Percentiles rank a stretch among this genome's conserved stretches.
phyloP scores from a whole-genome alignment of 179 eudicot genomes.

The Camellia oleifera region DNA sequence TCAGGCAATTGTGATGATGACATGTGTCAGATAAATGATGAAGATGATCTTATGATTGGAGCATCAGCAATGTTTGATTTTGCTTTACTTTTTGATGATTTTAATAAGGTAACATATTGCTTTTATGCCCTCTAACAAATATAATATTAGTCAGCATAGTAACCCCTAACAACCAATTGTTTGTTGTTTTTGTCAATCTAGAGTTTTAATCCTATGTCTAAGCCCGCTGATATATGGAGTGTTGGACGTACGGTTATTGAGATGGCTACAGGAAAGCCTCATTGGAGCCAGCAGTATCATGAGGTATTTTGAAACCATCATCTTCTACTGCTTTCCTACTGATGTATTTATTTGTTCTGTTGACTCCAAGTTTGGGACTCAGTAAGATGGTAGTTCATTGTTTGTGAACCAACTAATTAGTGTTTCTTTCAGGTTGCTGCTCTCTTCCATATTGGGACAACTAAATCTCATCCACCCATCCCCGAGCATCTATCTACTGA shows the following conservation, averaged over 20 bases:
- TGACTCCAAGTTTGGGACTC: too few species aligned
- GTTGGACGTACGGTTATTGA: too few species aligned
- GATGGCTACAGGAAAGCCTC: too few species aligned
- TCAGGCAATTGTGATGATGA: conserved; percentile 60
- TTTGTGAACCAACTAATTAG: too few species aligned
- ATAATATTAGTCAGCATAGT: background rate
- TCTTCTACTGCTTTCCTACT: background rate
- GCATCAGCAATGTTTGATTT: conserved; percentile 29
- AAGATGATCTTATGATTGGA: conserved; percentile 35
- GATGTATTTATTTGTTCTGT: background rate
- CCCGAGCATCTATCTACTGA: too few species aligned
- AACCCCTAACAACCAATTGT: background rate
- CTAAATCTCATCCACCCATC: too few species aligned
- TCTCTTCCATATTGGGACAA: too few species aligned
- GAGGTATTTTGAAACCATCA: too few species aligned
- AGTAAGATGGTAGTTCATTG: too few species aligned
- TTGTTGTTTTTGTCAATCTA: conserved; percentile 21
- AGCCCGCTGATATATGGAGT: conserved; percentile 61
- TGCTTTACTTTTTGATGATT: conserved; percentile 35
- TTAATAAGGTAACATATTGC: conserved; percentile 44
- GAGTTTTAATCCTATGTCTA: conserved; percentile 81
- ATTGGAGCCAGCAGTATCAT: too few species aligned
- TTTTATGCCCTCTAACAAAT: background rate
- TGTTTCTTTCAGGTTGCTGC: too few species aligned
- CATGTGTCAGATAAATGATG: conserved; percentile 74